Percentiles rank a stretch among this genome's conserved stretches.
These are phyloP conservation scores for Candida coleopterorum DNA, from an alignment of 805 yeast species.

Conservation along the genomic window DNA sequence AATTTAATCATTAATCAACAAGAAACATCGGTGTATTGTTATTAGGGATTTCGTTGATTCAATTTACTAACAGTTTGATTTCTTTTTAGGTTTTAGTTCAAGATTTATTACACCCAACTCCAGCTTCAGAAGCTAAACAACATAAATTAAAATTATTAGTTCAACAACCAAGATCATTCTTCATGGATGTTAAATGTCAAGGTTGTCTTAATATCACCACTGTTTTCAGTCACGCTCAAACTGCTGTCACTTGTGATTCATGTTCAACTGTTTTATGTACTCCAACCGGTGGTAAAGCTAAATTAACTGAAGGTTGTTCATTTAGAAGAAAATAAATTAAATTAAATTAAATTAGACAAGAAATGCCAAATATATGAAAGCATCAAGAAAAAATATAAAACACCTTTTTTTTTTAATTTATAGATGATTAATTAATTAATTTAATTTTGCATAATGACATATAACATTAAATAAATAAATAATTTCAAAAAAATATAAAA, in stretches of 20 bases:
- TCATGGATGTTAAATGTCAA: slow-evolving; percentile 99
- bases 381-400: neutral
- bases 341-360: too few relatives aligned
- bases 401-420: neutral
- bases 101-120: slow-evolving; percentile 97
- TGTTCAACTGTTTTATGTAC: slow-evolving; percentile 98
- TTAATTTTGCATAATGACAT: slow-evolving; percentile 6
- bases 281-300: slow-evolving; percentile 99
- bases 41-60: too few relatives aligned
- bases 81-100: slow-evolving; percentile 85
- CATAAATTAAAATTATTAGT: slow-evolving; percentile 98
- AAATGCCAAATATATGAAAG: too few relatives aligned
- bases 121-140: slow-evolving; percentile 93
- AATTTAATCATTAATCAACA: too few relatives aligned
- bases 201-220: slow-evolving; percentile 99
- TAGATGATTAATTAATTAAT: slow-evolving; percentile 4
- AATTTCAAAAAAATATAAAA: too few relatives aligned
- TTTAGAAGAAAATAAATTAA: slow-evolving; percentile 91
- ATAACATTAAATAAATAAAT: neutral
- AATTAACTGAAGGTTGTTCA: slow-evolving; percentile 98
- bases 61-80: slow-evolving; percentile 16
- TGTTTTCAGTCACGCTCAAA: slow-evolving; percentile 99
- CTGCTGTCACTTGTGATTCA: slow-evolving; percentile 98
- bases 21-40: too few relatives aligned
- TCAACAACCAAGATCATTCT: slow-evolving; percentile 97